Evolutionary conservation across 1,284 basidiomycete genomes (phyloP).

Genomic region (Puccinia horiana): DNA sequence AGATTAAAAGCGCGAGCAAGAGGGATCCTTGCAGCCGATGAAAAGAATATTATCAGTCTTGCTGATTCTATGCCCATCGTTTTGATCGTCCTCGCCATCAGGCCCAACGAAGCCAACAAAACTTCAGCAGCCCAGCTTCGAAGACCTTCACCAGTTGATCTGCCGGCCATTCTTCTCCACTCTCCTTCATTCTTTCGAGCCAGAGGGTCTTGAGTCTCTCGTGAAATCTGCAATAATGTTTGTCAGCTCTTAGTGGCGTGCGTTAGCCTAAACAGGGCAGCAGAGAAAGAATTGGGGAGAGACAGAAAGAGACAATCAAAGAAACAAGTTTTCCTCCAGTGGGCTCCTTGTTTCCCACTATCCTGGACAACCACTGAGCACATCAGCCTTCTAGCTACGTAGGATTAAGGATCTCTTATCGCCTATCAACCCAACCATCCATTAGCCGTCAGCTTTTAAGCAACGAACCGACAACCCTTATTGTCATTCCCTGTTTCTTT

Average conservation of each 20-base stretch:
- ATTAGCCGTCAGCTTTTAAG: too few species aligned
- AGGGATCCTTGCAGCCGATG: constrained; percentile 45
- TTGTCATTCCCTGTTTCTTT: too few species aligned
- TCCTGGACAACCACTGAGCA: too few species aligned
- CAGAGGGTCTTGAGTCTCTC: not conserved
- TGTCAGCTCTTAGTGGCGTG: not conserved
- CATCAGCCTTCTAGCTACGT: too few species aligned
- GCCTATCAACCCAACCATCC: too few species aligned
- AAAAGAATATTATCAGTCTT: constrained; percentile 39
- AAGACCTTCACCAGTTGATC: not conserved
- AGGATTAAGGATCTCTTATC: too few species aligned
- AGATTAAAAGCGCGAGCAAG: constrained; percentile 52
- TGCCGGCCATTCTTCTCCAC: not conserved
- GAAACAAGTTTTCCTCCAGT: not conserved
- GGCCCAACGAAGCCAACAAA: not conserved
- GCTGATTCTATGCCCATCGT: constrained; percentile 4
- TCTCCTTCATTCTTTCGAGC: not conserved
- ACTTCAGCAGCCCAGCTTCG: not conserved
- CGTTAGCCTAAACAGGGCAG: not conserved
- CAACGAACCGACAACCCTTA: too few species aligned
- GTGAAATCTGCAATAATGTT: not conserved
- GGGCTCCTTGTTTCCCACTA: too few species aligned
- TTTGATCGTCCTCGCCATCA: not conserved
- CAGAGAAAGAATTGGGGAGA: not conserved
- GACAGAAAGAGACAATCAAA: not conserved